These are phyloP conservation scores for Boletus subparvulus DNA, from an alignment of 768 basidiomycete species.

Conservation along the genomic window DNA sequence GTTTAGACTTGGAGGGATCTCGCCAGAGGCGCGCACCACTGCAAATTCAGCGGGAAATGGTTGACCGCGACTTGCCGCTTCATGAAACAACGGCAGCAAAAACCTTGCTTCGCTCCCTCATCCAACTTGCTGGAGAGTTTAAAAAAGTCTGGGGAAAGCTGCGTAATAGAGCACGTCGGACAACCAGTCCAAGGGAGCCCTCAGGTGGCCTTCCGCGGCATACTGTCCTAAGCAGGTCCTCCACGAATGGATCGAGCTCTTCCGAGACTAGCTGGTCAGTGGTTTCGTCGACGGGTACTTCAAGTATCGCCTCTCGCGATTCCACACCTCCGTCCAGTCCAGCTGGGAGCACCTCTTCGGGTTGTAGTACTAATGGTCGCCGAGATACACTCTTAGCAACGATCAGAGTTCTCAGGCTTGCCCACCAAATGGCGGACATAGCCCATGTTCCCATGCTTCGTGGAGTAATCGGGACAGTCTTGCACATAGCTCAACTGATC, in stretches of 20 bases:
- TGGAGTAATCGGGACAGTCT: slow-evolving; percentile 7
- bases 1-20: neutral
- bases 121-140: neutral
- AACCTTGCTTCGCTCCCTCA: slow-evolving; percentile 11
- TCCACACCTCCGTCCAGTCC: neutral
- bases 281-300: neutral
- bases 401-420: slow-evolving; percentile 7
- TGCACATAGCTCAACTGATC: slow-evolving; percentile 7
- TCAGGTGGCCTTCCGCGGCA: too few species aligned
- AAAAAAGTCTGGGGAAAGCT: slow-evolving; percentile 7
- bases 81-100: slow-evolving; percentile 17
- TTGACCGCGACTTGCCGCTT: slow-evolving; percentile 5
- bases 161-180: neutral
- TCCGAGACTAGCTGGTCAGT: neutral
- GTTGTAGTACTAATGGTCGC: slow-evolving; percentile 1
- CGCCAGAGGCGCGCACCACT: neutral
- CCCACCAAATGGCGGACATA: slow-evolving; percentile 9
- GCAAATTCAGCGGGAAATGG: slow-evolving; percentile 20
- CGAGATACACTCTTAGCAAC: neutral
- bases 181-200: neutral
- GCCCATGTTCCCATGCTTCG: neutral
- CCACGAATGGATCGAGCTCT: neutral
- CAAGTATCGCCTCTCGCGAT: neutral
- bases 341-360: neutral
- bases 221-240: neutral